Base-by-base conservation (phyloP, 805 yeast genomes). In the Lipomyces sp. region DNA sequence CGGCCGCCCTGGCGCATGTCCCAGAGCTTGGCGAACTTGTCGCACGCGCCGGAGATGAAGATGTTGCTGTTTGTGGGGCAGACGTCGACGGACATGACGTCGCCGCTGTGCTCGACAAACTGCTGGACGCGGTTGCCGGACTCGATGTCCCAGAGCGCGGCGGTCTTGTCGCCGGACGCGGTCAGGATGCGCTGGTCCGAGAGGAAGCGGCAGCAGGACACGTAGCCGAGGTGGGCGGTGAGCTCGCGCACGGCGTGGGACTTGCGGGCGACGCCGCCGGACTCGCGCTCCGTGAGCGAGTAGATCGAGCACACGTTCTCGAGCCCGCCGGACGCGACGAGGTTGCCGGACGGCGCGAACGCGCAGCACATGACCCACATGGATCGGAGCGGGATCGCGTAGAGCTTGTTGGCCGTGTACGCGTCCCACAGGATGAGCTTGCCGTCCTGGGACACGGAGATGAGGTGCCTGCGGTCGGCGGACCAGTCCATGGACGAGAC, bases 361-460 rank as follows among this genome's bases (percentile, higher is more conserved):
- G 83, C 88, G 70, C 95, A 83, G 5, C 85, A 70, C 45, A 86
- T 74, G 0, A 86, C 89, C 86, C 93, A 88, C 39, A 81, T 84
- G 40, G 84, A 84, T 42, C 83, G 87, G 48, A 89, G 69, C 3
- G 81, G 77, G 16, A 89, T 78, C 0, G 88, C 87, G 47, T 81
- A 80, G 47, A 77, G 71, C 63, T 89, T 90, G 56, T 78, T 70
- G 2, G 89, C 90, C 0, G 86, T 77, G 2, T 76, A 70, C 0
- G 87, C 75, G 65, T 89, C 91, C 96, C 97, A 90, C 19, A 86
- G 67, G 34, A 90, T 73, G 72, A 88, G 72, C 63, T 80, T 84
- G 1, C 95, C 96, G 67, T 90, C 97, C 64, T 86, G 95, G 23
- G 91, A 82, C 0, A 87, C 88, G 43, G 88, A 79, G 7, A 88